Conservation (phyloP, 2,329 filamentous ascomycete species). For the Pseudovirgaria hyperparasitica region DNA sequence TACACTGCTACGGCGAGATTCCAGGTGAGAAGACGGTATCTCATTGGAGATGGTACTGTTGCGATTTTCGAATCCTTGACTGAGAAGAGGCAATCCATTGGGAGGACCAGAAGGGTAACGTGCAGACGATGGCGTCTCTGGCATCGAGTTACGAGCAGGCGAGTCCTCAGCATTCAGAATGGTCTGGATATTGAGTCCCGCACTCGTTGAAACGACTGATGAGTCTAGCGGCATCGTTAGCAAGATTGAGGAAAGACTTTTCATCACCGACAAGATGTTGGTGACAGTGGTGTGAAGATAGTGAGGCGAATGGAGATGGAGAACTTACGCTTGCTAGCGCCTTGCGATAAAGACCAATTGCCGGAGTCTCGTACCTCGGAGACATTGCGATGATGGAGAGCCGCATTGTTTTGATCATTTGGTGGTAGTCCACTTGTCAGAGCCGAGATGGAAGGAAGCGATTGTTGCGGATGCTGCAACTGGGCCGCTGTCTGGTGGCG, state of each 20-base stretch:
- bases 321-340: conserved; percentile 33
- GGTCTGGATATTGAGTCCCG: conserved; percentile 36
- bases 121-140: conserved; percentile 30
- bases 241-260: conserved; percentile 1
- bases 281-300: not conserved
- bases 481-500: too few relatives aligned
- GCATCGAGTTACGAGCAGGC: conserved; percentile 28
- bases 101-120: conserved; percentile 20
- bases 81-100: conserved; percentile 42
- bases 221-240: conserved; percentile 17
- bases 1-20: conserved; percentile 62
- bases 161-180: conserved; percentile 38
- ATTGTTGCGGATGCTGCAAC: too few relatives aligned
- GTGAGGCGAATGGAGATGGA: not conserved
- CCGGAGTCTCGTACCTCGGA: conserved; percentile 44
- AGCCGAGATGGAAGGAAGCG: conserved; percentile 25
- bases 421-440: conserved; percentile 21
- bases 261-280: conserved; percentile 2
- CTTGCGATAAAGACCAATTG: conserved; percentile 47
- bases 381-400: conserved; percentile 25
- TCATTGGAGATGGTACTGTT: conserved; percentile 36
- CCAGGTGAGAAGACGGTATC: conserved; percentile 35
- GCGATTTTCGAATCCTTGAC: conserved; percentile 37
- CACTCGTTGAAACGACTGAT: conserved; percentile 29
- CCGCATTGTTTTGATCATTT: conserved; percentile 19